phyloP scores from a whole-genome alignment of 73 alveolate species.

The Paraurostyla sp. region DNA sequence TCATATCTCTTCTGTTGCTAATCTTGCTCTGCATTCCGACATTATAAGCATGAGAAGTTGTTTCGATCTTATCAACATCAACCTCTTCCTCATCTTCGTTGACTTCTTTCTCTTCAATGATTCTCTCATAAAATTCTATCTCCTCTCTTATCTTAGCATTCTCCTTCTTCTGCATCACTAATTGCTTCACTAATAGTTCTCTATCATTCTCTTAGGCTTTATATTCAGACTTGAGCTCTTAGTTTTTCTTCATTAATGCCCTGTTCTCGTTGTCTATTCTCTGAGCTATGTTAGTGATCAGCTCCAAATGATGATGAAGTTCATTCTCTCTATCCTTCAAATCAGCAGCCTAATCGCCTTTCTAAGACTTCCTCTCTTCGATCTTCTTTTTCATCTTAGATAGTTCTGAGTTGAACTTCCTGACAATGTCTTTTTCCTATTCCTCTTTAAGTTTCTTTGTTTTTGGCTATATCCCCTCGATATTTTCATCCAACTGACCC shows the following conservation, averaged over 20 bases:
- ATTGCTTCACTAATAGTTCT: constrained; percentile 69
- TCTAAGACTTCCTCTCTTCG: constrained; percentile 72
- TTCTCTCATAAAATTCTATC: constrained; percentile 59
- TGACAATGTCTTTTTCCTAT: constrained; percentile 77
- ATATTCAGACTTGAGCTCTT: constrained; percentile 76
- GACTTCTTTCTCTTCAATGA: constrained; percentile 71
- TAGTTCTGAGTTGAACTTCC: constrained; percentile 77
- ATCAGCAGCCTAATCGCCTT: constrained; percentile 77
- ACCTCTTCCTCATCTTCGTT: constrained; percentile 57
- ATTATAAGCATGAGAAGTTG: background rate
- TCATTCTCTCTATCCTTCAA: constrained; percentile 82
- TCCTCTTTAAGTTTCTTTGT: constrained; percentile 75
- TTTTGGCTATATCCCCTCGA: constrained; percentile 77
- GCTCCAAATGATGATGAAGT: constrained; percentile 75
- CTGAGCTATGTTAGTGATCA: constrained; percentile 75
- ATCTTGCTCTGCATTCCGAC: constrained; percentile 30
- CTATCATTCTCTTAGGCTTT: constrained; percentile 81
- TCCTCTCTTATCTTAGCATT: constrained; percentile 79
- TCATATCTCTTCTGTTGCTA: constrained; percentile 40
- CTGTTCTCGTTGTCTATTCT: constrained; percentile 81
- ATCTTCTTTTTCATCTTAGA: constrained; percentile 72
- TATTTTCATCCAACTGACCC: constrained; percentile 65
- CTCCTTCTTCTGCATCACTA: constrained; percentile 78
- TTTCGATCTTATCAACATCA: constrained; percentile 3
- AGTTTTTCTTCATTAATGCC: constrained; percentile 75